Evolutionary conservation across 768 basidiomycete genomes (phyloP), one percentile per base, ranked within the genome.

Genomic region (Coprinopsis sp.): DNA sequence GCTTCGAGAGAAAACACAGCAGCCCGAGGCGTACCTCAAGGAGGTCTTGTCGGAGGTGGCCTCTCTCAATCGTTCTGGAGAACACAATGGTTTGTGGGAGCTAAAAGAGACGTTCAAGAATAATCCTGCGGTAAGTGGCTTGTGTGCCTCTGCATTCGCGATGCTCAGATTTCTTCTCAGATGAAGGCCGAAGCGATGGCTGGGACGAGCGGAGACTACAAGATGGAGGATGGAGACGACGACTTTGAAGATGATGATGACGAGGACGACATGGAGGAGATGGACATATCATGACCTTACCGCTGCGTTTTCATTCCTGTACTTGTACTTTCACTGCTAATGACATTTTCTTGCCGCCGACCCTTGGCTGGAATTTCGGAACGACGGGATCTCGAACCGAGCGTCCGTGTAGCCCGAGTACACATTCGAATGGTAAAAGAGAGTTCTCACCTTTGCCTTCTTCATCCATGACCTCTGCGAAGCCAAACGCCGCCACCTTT

Each of bases 11-110:
- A 79, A 77, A 51, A 88, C 87, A 0, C 84, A 90, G 60, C 91
- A 95, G 60, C 90, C 91, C 1, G 88, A 91, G 62, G 80, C 73
- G 10, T 93, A 90, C 60, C 78, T 95, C 52, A 91, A 91, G 59
- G 90, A 93, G 54, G 81, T 87, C 2, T 67, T 95, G 24, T 69
- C 68, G 23, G 86, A 89, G 52, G 82, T 93, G 39, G 91, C 84
- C 3, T 77, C 71, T 44, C 70, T 91, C 37, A 81, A 91, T 61
- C 80, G 84, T 41, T 82, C 80, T 37, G 91, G 91, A 30, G 90
- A 93, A 64, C 70, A 78, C 60, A 87, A 84, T 41, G 88, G 88
- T 7, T 65, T 81, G 50, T 93, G 84, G 82, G 85, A 89, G 62
- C 73, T 92, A 53, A 81, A 82, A 56, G 79, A 82, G 41, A 82